Base-by-base conservation (phyloP, 1,139 yeast species). In the Suhomyces anneliseae region DNA sequence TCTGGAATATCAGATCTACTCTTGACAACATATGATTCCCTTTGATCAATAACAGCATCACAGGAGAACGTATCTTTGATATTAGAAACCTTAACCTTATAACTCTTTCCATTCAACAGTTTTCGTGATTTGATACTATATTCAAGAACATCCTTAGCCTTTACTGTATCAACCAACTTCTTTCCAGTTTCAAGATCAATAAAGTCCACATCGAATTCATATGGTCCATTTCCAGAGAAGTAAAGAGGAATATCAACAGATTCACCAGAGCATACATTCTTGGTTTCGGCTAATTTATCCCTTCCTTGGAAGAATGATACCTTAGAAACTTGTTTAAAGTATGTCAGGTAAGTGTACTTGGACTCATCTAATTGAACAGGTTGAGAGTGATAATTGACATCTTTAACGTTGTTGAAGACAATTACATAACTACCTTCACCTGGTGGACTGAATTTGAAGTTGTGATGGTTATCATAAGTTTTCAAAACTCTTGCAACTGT, bases 141-240 rank as follows among this genome's bases (percentile, higher is more conserved):
- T 0, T 62, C 66, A 8, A 60, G 55, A 35, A 86, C 78, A 34
- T 77, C 74, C n/a, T 69, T 67, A 8, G 78, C 64, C 1, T 65
- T 62, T 43, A 65, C 73, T 1, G 81, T 73, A 39, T 78, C 78
- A 12, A 83, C 64, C 33, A 90, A 69, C 24, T 56, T 53, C 37
- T 60, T 59, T 4, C 61, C 62, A 1, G 67, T 51, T 4, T 50
- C 42, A 2, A 48, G 41, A 54, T 88, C 92, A 34, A 69, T 45
- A 31, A 74, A 61, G 10, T 64, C 62, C 63, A 90, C 90, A 31
- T 73, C 75, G 49, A 93, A 74, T 4, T 77, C 69, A 56, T 86
- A 89, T 2, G 98, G 98, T 0, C 87, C 81, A 53, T 84, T 83
- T 9, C 99, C 99, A 43, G 78, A 79, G 34, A 93, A 76, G 41